Conservation (phyloP, 192 early-diverging fungal species). For the Gonapodya prolifera region DNA sequence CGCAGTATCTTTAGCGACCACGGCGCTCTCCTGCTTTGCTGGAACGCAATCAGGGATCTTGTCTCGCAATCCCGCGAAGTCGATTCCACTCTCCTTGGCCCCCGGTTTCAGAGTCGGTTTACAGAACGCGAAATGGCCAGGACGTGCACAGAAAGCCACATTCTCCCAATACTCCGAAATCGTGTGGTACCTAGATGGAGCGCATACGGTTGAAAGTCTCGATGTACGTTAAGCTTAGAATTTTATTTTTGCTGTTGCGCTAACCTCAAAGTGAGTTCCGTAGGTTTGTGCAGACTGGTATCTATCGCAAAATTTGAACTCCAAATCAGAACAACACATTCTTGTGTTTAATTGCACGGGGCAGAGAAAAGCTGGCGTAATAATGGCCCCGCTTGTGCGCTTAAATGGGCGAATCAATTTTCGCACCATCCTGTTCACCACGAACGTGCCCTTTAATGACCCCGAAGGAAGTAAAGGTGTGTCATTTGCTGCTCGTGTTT, state of each 20-base stretch:
- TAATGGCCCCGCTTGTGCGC: conserved; percentile 56
- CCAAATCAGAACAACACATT: conserved; percentile 15
- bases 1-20: background rate
- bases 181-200: conserved; percentile 82
- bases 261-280: background rate
- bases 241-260: background rate
- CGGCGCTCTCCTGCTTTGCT: background rate
- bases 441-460: conserved; percentile 38
- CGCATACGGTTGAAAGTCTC: conserved; percentile 85
- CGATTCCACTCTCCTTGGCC: conserved; percentile 31
- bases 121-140: conserved; percentile 62
- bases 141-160: conserved; percentile 65
- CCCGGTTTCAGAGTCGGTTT: conserved; percentile 53
- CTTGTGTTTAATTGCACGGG: conserved; percentile 85
- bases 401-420: conserved; percentile 27
- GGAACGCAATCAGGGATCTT: conserved; percentile 42
- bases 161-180: conserved; percentile 26
- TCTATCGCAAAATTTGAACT: background rate
- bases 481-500: no score
- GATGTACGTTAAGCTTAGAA: conserved; percentile 16
- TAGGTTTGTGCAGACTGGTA: background rate
- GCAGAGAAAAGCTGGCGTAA: conserved; percentile 42
- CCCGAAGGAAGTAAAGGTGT: background rate
- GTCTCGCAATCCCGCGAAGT: conserved; percentile 41
- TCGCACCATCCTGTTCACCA: conserved; percentile 64